phyloP scores from a whole-genome alignment of 176 grass and related monocot species.

The Eleusine coracana region DNA sequence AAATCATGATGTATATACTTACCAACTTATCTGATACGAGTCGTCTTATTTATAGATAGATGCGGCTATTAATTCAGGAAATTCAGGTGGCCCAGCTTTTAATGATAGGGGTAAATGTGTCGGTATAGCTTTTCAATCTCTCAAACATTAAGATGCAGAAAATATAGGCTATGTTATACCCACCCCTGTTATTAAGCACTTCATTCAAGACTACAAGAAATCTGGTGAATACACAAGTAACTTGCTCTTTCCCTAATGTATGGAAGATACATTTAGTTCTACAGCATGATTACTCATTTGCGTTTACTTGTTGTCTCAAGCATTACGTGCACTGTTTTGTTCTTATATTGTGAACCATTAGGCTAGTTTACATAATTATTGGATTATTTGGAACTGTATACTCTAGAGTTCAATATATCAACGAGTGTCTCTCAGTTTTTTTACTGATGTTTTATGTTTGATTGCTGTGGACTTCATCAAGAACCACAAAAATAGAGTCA shows the following conservation, averaged over 20 bases:
- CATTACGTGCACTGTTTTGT: not conserved
- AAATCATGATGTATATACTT: not conserved
- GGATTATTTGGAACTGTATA: not conserved
- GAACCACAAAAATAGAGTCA: not conserved
- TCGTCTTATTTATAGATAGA: constrained; percentile 69
- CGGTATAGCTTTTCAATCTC: constrained; percentile 98
- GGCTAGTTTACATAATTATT: not conserved
- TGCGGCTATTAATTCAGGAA: constrained; percentile 97
- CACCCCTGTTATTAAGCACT: constrained; percentile 92
- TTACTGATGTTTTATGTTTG: not conserved
- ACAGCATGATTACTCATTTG: constrained; percentile 8
- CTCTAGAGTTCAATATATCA: not conserved
- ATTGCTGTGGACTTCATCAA: not conserved
- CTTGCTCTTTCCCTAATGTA: not conserved
- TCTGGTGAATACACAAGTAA: constrained; percentile 91
- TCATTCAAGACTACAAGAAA: constrained; percentile 93
- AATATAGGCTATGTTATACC: constrained; percentile 99
- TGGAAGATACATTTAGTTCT: not conserved
- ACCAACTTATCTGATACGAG: not conserved
- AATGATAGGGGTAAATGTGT: constrained; percentile 91
- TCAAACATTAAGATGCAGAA: constrained; percentile 98
- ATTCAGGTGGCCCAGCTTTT: constrained; percentile 96
- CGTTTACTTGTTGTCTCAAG: not conserved
- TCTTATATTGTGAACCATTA: not conserved
- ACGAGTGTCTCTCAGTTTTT: no score